phyloP scores from a whole-genome alignment of 1,284 basidiomycete species.

The Meira miltonrushii region DNA sequence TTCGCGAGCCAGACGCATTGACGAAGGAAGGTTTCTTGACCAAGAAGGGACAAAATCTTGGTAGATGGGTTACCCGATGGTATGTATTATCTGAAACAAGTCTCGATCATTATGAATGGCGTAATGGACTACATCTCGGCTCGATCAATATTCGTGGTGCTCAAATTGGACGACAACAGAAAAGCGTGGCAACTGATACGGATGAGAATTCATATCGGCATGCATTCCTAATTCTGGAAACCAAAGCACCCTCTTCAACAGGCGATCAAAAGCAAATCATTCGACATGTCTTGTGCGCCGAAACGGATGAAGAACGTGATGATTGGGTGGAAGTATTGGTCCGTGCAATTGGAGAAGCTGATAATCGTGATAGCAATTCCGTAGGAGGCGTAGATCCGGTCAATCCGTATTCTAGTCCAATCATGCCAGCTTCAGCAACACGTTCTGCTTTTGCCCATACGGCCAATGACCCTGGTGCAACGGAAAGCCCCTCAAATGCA shows the following conservation, averaged over 20 bases:
- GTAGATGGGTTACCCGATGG: constrained; percentile 70
- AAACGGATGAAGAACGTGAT: constrained; percentile 87
- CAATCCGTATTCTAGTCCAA: too few species aligned
- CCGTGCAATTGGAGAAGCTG: constrained; percentile 26
- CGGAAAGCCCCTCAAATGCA: too few species aligned
- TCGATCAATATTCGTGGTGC: constrained; percentile 79
- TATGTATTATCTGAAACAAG: constrained; percentile 76
- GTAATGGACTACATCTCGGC: constrained; percentile 78
- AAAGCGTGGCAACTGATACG: constrained; percentile 54
- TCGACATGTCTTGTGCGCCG: constrained; percentile 88
- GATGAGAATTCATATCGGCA: constrained; percentile 89
- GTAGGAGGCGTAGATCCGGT: too few species aligned
- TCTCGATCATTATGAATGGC: constrained; percentile 85
- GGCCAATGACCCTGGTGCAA: too few species aligned
- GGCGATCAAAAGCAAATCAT: constrained; percentile 57
- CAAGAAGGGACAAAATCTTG: constrained; percentile 93
- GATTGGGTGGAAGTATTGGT: constrained; percentile 87
- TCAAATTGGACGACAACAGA: constrained; percentile 72
- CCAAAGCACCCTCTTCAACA: constrained; percentile 57
- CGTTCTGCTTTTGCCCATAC: too few species aligned
- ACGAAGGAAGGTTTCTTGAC: constrained; percentile 94
- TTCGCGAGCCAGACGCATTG: constrained; percentile 53
- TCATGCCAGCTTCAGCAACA: too few species aligned
- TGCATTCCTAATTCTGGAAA: constrained; percentile 92
- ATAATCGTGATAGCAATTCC: too few species aligned